Evolutionary conservation across 2,329 filamentous ascomycete genomes (phyloP), one percentile per base, ranked within the genome.

Genomic region (Aspergillus sp.): DNA sequence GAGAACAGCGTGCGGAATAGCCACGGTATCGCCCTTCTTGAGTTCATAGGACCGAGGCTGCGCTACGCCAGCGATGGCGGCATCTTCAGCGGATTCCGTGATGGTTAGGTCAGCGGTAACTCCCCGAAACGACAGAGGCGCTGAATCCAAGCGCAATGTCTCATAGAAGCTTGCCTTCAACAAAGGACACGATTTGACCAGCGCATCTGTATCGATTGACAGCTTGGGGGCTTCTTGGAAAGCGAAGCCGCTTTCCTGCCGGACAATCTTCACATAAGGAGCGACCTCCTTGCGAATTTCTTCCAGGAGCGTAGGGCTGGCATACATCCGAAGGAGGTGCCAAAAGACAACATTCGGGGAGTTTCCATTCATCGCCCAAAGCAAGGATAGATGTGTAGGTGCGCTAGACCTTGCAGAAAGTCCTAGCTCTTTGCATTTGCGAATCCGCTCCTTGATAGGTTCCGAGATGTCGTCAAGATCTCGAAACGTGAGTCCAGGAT

Each of bases 321-420:
- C 71, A 57, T 79, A 76, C 41, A 85, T 76, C 52, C 81, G 79
- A 25, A 81, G 70, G 8, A 84, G 63, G 62, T 80, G 78, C 81
- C 82, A 85, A 67, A 82, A 84, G n/a, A 80, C 76, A 57, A 86
- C 70, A 4, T 79, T 76, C 54, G 81, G 81, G 5, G 81, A 77
- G 63, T 86, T 85, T 15, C 80, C 81, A 64, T 84, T 82, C 68
- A 83, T 74, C 9, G 82, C 82, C 84, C 84, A 87, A 23, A 85
- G 70, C 7, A 86, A 67, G n/a, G 77, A 77, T n/a, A 82, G 67
- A 58, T 85, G 81, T 47, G 71, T 70, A 4, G 73, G 67, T 13
- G 74, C 77, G 21, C 79, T 77, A 17, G 76, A 75, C 38, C 69
- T 62, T 5, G 76, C 63, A 2, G 76, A 72, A 45, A 79, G 71